Evolutionary conservation across 139 green algal genomes (phyloP).

Genomic region (Chlamydomonas sphaeroides): DNA sequence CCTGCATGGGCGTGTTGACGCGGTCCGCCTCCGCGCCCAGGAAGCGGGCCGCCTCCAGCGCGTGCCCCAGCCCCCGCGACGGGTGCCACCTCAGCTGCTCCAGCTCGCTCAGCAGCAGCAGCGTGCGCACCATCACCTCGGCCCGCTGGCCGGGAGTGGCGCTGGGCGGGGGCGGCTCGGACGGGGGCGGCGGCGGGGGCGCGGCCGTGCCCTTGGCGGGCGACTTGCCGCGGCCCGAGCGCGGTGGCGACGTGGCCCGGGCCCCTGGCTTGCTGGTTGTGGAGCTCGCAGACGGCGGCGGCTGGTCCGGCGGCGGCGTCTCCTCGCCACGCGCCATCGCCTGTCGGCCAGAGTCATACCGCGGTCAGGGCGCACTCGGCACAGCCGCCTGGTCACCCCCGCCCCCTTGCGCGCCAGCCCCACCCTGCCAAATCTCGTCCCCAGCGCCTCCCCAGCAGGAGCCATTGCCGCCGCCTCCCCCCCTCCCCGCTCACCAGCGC

Average conservation of each 20-base stretch:
- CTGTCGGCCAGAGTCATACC: too few species aligned
- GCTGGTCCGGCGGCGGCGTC: not conserved
- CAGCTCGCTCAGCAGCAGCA: constrained; percentile 40
- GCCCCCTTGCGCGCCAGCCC: too few species aligned
- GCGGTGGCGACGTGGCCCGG: not conserved
- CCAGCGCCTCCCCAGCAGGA: too few species aligned
- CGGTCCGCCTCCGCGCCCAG: constrained; percentile 26
- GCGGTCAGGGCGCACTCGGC: too few species aligned
- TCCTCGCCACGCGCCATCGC: constrained; percentile 33
- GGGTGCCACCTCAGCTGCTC: constrained; percentile 49
- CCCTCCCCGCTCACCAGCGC: constrained; percentile 39
- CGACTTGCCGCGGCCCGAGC: constrained; percentile 23
- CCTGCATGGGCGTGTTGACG: not conserved
- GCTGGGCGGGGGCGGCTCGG: not conserved
- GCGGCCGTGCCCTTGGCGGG: constrained; percentile 6
- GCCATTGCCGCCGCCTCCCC: too few species aligned
- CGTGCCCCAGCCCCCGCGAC: constrained; percentile 9
- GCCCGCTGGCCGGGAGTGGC: constrained; percentile 30
- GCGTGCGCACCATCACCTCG: constrained; percentile 47
- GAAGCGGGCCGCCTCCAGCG: constrained; percentile 39
- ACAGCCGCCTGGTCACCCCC: too few species aligned
- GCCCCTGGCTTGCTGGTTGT: not conserved
- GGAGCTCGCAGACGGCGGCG: not conserved
- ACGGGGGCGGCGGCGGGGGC: not conserved
- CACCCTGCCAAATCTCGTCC: too few species aligned